Percentiles rank a stretch among this genome's conserved stretches.
phyloP scores from a whole-genome alignment of 257 asterid genomes.

The Capsicum rhomboideum region DNA sequence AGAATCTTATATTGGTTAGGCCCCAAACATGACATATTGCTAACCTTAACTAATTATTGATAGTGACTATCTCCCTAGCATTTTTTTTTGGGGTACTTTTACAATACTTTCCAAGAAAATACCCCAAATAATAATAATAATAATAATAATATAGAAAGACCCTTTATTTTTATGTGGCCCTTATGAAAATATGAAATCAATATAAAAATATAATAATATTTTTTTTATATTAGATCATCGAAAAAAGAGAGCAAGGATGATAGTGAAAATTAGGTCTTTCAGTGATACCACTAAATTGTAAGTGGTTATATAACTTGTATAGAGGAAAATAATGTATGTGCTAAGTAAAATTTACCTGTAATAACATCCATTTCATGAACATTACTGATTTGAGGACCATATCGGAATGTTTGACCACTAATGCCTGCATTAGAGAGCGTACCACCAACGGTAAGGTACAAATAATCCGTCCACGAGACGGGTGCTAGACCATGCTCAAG shows the following conservation, averaged over 20 bases:
- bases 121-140: no score
- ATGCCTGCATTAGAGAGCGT: slow-evolving; percentile 73
- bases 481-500: slow-evolving; percentile 47
- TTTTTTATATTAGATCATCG: no score
- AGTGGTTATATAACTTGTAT: not conserved
- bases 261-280: not conserved
- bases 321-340: not conserved
- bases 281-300: not conserved
- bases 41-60: not conserved
- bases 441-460: slow-evolving; percentile 65
- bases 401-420: slow-evolving; percentile 54
- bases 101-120: not conserved
- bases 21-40: slow-evolving; percentile 1
- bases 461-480: slow-evolving; percentile 62
- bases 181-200: not conserved
- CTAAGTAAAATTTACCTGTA: slow-evolving; percentile 30
- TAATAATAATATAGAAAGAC: not conserved
- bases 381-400: slow-evolving; percentile 75
- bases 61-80: not conserved
- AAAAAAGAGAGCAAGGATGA: no score
- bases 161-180: not conserved
- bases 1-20: not conserved
- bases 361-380: slow-evolving; percentile 59
- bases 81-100: not conserved
- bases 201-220: no score